phyloP scores from a whole-genome alignment of 371 early-diverging fungal genomes.

The Synchytrium microbalum region DNA sequence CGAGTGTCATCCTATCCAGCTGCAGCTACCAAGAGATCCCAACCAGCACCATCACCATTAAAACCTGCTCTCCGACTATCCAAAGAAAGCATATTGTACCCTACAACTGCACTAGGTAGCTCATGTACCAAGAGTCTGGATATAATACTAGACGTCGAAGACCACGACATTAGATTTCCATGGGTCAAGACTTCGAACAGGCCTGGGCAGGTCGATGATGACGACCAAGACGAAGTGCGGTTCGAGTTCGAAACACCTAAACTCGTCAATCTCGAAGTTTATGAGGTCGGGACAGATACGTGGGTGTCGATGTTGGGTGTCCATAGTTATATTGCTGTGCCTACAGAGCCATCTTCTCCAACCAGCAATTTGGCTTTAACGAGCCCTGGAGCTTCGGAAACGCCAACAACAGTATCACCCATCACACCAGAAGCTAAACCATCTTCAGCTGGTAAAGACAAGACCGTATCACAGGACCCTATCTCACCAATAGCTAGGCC shows the following conservation, averaged over 20 bases:
- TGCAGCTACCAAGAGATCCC: background rate
- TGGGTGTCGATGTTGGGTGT: background rate
- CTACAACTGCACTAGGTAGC: background rate
- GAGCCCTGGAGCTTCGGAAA: background rate
- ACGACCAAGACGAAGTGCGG: background rate
- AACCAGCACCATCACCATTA: background rate
- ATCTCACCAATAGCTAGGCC: background rate
- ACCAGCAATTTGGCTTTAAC: background rate
- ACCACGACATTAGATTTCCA: background rate
- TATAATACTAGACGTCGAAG: background rate
- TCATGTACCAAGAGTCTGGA: background rate
- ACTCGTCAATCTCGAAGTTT: background rate
- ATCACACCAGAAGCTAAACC: background rate
- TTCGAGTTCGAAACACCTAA: background rate
- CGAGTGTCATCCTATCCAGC: background rate
- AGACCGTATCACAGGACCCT: background rate
- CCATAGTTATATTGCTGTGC: background rate
- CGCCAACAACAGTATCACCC: background rate
- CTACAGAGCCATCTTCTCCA: background rate
- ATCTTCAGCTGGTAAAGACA: too few species aligned
- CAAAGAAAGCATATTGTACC: background rate
- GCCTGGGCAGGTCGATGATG: background rate
- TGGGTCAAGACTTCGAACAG: background rate
- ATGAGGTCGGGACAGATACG: background rate
- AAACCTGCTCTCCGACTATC: background rate